Conservation (phyloP, 164 flowering plant species). For the Macadamia tetraphylla region DNA sequence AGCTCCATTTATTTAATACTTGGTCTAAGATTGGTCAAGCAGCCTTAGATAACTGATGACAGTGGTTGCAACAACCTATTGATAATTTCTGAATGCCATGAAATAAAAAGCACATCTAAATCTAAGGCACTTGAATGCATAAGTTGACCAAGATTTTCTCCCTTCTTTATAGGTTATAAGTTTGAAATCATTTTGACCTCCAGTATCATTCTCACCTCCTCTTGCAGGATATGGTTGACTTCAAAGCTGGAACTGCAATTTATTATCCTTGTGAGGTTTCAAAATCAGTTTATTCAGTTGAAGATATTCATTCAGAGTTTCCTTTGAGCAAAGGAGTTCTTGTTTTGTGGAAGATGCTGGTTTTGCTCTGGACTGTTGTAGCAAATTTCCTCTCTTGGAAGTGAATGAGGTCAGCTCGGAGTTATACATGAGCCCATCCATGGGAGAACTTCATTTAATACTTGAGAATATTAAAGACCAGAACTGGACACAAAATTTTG, state of each 20-base stretch:
- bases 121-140: no score
- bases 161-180: neutral
- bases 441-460: conserved; percentile 27
- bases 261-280: conserved; percentile 28
- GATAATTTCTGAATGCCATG: no score
- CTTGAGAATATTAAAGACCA: conserved; percentile 30
- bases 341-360: conserved; percentile 33
- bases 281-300: conserved; percentile 42
- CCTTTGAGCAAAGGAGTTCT: conserved; percentile 20
- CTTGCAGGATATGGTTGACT: conserved; percentile 42
- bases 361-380: conserved; percentile 16
- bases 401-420: conserved; percentile 45
- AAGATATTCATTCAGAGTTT: conserved; percentile 29
- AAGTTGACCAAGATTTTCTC: neutral
- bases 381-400: conserved; percentile 51
- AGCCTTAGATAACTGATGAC: neutral
- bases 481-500: conserved; percentile 18
- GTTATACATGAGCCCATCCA: conserved; percentile 12
- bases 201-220: conserved; percentile 1
- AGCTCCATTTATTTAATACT: neutral
- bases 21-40: neutral
- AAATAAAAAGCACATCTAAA: no score
- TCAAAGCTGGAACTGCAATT: conserved; percentile 15
- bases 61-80: neutral
- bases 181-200: neutral